These are phyloP conservation scores for Trichoderma arundinaceum DNA, from an alignment of 2,329 filamentous ascomycete genomes.

Conservation along the genomic window DNA sequence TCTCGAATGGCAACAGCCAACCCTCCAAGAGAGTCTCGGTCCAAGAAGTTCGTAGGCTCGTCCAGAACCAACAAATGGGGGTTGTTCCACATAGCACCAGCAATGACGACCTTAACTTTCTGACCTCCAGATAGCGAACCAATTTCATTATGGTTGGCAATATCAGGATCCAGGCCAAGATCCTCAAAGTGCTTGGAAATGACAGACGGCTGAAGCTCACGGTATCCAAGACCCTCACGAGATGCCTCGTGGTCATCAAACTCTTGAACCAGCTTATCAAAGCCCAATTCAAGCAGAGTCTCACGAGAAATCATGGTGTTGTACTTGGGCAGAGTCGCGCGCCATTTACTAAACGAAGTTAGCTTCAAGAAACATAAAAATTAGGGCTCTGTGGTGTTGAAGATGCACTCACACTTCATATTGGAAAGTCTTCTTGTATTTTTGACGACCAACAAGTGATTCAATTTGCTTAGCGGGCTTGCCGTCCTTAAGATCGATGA, in stretches of 20 bases:
- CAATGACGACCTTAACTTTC: slow-evolving; percentile 98
- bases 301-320: slow-evolving; percentile 94
- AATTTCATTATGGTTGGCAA: slow-evolving; percentile 98
- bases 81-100: slow-evolving; percentile 98
- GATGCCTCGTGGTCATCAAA: slow-evolving; percentile 99
- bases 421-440: slow-evolving; percentile 99
- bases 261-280: slow-evolving; percentile 92
- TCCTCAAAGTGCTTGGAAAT: slow-evolving; percentile 99
- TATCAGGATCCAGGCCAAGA: slow-evolving; percentile 92
- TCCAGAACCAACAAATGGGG: slow-evolving; percentile 96
- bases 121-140: slow-evolving; percentile 94
- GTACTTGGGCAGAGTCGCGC: slow-evolving; percentile 83
- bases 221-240: slow-evolving; percentile 97
- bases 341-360: slow-evolving; percentile 73
- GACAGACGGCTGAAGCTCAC: slow-evolving; percentile 86
- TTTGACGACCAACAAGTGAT: slow-evolving; percentile 90
- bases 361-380: background rate
- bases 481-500: slow-evolving; percentile 83
- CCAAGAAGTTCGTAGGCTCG: slow-evolving; percentile 99
- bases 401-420: slow-evolving; percentile 77
- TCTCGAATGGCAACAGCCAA: slow-evolving; percentile 97
- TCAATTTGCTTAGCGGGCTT: slow-evolving; percentile 80
- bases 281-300: slow-evolving; percentile 83
- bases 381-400: background rate
- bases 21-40: slow-evolving; percentile 94